These are phyloP conservation scores for Loxodes magnus DNA, from an alignment of 73 alveolate genomes.

Conservation along the genomic window DNA sequence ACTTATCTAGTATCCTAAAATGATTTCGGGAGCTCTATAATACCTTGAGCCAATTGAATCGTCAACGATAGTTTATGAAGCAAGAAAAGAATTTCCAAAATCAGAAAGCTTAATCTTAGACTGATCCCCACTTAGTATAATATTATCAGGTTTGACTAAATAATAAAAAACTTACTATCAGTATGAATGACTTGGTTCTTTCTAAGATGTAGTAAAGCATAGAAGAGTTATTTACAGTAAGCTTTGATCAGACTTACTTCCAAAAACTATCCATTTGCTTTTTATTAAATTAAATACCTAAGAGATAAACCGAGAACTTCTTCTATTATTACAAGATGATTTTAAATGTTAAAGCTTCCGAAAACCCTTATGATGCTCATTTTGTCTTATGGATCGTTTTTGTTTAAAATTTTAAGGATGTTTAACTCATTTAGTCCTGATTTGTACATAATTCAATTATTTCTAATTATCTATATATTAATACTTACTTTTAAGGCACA, in stretches of 20 bases:
- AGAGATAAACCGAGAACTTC: constrained; percentile 59
- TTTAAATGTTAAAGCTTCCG: constrained; percentile 42
- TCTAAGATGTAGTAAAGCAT: constrained; percentile 50
- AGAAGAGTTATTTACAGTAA: constrained; percentile 58
- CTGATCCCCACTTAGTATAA: constrained; percentile 45
- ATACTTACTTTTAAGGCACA: constrained; percentile 66
- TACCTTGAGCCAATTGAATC: constrained; percentile 62
- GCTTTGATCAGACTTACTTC: constrained; percentile 54
- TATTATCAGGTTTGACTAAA: constrained; percentile 64
- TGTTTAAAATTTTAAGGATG: constrained; percentile 35
- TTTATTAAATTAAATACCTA: constrained; percentile 59
- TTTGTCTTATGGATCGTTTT: constrained; percentile 41
- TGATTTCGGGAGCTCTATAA: constrained; percentile 81
- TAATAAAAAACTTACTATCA: constrained; percentile 19
- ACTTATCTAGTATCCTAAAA: constrained; percentile 58
- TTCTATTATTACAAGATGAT: constrained; percentile 64
- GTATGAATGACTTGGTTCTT: constrained; percentile 53
- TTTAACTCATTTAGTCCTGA: constrained; percentile 65
- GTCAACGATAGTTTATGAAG: constrained; percentile 45
- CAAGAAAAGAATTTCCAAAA: constrained; percentile 65
- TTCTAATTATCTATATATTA: no score
- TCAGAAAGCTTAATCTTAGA: constrained; percentile 63
- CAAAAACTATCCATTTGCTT: constrained; percentile 52
- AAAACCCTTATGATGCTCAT: constrained; percentile 45
- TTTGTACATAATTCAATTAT: constrained; percentile 39